Evolutionary conservation across 139 green algal species (phyloP), one percentile per base, ranked within the genome.

Genomic region (Tetradesmus lagerheimii): DNA sequence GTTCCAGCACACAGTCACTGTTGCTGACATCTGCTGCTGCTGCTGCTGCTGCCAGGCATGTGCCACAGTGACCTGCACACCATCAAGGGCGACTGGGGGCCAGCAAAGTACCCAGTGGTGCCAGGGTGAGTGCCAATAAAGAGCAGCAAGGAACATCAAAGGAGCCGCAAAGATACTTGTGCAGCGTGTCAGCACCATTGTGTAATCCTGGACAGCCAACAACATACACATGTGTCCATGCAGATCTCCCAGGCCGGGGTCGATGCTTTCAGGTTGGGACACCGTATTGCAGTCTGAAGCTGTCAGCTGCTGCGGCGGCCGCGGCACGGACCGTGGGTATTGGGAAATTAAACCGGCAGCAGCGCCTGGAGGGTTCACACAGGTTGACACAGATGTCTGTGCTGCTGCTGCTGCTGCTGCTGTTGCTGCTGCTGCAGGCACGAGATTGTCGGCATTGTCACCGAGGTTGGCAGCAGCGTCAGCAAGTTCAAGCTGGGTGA

Each of bases 1-100:
- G n/a, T n/a, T n/a, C n/a, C n/a, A n/a, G n/a, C n/a, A 75, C 64
- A n/a, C 25, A 6, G 4, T 8, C 1, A 9, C 57, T 71, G 57
- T 1, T 71, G 15, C 15, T 45, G 74, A 11, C 75, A 25, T n/a
- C 75, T 81, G 75, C 75, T 81, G 34, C 75, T 81, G 18, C 37
- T 50, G 45, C 38, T 81, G 39, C 39, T 83, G 77, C 43, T 39
- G 35, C 43, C 71, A 75, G 93, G 94, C 82, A 96, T 98, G 85
- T 98, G 97, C 95, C 97, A 98, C 92, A 93, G 83, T 25, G 97
- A 99, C 92, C 85, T 97, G 43, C 96, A 99, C 92, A 92, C 95
- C 67, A 92, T 94, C 80, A 94, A 93, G n/a, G 89, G 91, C 47
- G 95, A 97, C 87, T 97, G 96, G 96, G 91, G 86, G 35, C 89